Evolutionary conservation across 352 stramenopile species (phyloP).

Genomic region (Pythium plurisporium): DNA sequence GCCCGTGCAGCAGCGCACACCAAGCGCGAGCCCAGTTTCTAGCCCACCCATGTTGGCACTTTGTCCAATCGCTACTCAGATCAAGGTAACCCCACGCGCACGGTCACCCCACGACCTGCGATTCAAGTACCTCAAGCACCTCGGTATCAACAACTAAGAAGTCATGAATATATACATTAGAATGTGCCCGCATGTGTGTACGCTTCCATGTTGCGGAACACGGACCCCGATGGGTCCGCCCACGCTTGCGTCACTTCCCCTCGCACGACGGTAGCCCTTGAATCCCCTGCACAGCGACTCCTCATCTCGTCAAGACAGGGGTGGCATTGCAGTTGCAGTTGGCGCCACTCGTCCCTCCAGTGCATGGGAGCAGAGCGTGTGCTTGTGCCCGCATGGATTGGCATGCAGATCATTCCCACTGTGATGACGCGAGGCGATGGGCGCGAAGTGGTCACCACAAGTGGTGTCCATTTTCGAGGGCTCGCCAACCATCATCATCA

Average conservation of each 20-base stretch:
- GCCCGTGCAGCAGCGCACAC: constrained; percentile 14
- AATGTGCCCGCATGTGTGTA: background rate
- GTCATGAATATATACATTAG: background rate
- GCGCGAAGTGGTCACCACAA: too few relatives aligned
- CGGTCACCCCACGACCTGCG: constrained; percentile 72
- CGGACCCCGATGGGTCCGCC: background rate
- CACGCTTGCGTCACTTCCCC: background rate
- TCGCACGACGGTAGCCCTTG: background rate
- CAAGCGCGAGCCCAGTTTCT: constrained; percentile 10
- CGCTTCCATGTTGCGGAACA: background rate
- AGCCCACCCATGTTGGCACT: constrained; percentile 45
- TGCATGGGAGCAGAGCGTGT: too few relatives aligned
- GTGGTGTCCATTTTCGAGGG: background rate
- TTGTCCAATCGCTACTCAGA: constrained; percentile 51
- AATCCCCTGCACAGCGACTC: background rate
- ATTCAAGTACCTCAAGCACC: constrained; percentile 87
- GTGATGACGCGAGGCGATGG: constrained; percentile 18
- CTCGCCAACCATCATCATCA: constrained; percentile 9
- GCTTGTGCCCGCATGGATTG: too few relatives aligned
- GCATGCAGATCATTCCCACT: constrained; percentile 13
- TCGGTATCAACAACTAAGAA: constrained; percentile 71
- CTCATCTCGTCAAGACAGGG: too few relatives aligned
- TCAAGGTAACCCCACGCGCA: constrained; percentile 66
- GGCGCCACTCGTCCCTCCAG: too few relatives aligned
- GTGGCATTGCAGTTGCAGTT: constrained; percentile 16